Evolutionary conservation across 1,284 basidiomycete genomes (phyloP), one percentile per base, ranked within the genome.

Genomic region (Ganoderma meredithae): DNA sequence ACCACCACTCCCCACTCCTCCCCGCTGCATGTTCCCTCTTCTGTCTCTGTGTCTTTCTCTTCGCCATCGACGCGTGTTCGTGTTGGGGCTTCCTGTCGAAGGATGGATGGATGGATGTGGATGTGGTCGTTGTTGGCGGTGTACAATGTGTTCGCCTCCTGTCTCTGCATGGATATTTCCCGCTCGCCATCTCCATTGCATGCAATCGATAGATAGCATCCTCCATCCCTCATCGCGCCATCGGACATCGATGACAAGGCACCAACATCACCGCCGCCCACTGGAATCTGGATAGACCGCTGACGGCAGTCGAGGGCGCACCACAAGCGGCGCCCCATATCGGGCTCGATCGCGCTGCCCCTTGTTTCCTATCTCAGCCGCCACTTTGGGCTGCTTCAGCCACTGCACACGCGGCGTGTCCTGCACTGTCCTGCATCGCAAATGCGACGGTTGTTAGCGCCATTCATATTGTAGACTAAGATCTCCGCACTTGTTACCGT

Each of bases 201-300:
- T 62, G 65, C 62, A 60, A 67, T 67, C 66, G 66, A 67, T 67
- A 61, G 66, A 65, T 65, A 60, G 40, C n/a, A 60, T 63, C 52
- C 33, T 39, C 19, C 61, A 53, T 40, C 27, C n/a, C 36, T n/a
- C 33, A 49, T 62, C 44, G 44, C 33, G 17, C 9, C 43, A 49
- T 62, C 55, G 25, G 33, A 15, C 66, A 67, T 63, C 62, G 62
- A 63, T 67, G 56, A 49, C 58, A 62, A 60, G 65, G 60, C 60
- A 60, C 65, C 60, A 49, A 58, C 44, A 47, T 47, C 44, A 10
- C 44, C 64, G 52, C 52, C 31, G 27, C 52, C 13, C 52, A 33
- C 33, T 39, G 44, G 44, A 47, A 47, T 47, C 44, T 22, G 33
- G 55, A 22, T 15, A 9, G 36, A 36, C 36, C 36, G 36, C 36